Conservation (phyloP, 352 stramenopile genomes). For the Pythium rishiriense region DNA sequence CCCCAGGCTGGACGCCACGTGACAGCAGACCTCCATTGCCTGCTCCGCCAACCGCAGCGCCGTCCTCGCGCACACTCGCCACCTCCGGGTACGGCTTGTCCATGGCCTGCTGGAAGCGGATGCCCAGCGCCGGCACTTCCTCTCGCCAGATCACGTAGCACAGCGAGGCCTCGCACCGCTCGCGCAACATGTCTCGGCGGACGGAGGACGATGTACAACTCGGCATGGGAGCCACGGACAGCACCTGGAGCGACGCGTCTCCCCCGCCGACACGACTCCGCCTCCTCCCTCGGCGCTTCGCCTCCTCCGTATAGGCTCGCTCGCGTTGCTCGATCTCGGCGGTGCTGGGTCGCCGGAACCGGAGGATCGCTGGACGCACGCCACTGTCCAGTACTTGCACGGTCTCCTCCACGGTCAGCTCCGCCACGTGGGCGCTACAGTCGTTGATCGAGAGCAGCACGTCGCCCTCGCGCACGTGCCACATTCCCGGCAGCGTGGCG, state of each 20-base stretch:
- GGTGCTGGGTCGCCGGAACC: constrained; percentile 44
- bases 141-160: constrained; percentile 71
- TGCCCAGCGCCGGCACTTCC: constrained; percentile 54
- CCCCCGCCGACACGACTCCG: not conserved
- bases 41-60: not conserved
- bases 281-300: not conserved
- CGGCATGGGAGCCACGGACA: constrained; percentile 2
- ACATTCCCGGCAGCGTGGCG: constrained; percentile 63
- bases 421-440: constrained; percentile 33
- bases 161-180: constrained; percentile 40
- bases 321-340: not conserved
- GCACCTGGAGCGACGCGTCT: not conserved
- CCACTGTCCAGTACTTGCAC: constrained; percentile 57
- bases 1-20: constrained; percentile 34
- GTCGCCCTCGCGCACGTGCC: constrained; percentile 60
- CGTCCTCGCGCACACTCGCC: not conserved
- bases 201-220: not conserved
- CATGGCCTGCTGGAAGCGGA: constrained; percentile 45
- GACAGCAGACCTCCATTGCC: constrained; percentile 31
- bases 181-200: constrained; percentile 4
- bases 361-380: constrained; percentile 60
- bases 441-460: constrained; percentile 64
- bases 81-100: constrained; percentile 44
- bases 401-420: constrained; percentile 42
- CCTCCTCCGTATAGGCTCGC: not conserved